These are phyloP conservation scores for Colletotrichum abscissum DNA, from an alignment of 2,329 filamentous ascomycete genomes.

Conservation along the genomic window DNA sequence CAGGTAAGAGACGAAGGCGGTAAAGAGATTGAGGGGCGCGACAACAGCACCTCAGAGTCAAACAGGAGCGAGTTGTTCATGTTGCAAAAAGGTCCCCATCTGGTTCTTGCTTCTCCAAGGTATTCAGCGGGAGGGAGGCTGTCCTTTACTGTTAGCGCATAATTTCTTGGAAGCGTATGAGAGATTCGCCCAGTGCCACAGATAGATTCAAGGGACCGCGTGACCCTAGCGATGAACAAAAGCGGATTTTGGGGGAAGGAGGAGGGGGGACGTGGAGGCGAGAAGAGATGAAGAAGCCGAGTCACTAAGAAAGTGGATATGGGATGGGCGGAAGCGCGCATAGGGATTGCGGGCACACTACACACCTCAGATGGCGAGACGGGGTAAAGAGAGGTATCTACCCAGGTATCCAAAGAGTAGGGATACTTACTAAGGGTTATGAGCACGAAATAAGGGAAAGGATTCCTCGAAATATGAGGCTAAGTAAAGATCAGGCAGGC, in stretches of 20 bases:
- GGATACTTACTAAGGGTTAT: background rate
- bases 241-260: background rate
- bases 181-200: slow-evolving; percentile 32
- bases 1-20: background rate
- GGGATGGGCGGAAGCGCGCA: slow-evolving; percentile 13
- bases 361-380: background rate
- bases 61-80: slow-evolving; percentile 2
- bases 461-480: background rate
- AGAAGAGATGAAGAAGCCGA: slow-evolving; percentile 24
- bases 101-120: background rate
- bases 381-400: background rate
- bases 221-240: slow-evolving; percentile 24
- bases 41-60: background rate
- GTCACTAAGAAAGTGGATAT: slow-evolving; percentile 19
- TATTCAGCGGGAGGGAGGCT: slow-evolving; percentile 6
- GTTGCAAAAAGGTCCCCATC: background rate
- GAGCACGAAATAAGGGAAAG: background rate
- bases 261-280: slow-evolving; percentile 11
- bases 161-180: slow-evolving; percentile 23
- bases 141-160: slow-evolving; percentile 25
- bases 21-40: background rate
- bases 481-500: background rate
- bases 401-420: slow-evolving; percentile 20
- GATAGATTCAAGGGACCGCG: slow-evolving; percentile 35
- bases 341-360: slow-evolving; percentile 23